These are phyloP conservation scores for Gracilaria domingensis DNA, from an alignment of 23 red algal species.

Conservation along the genomic window DNA sequence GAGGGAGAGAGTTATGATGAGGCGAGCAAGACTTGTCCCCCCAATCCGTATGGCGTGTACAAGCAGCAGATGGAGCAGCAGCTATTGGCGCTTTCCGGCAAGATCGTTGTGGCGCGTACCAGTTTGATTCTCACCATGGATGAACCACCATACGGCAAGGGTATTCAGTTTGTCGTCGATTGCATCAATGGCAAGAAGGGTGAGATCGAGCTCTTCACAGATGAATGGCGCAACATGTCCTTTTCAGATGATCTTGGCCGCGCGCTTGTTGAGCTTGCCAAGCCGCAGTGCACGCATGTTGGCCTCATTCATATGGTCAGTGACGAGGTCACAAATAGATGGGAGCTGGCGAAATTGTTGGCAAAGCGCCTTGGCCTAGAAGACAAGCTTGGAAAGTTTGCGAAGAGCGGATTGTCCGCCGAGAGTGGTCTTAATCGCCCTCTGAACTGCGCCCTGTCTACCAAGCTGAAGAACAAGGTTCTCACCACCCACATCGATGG, in stretches of 20 bases:
- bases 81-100: slow-evolving; percentile 60
- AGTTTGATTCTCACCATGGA: slow-evolving; percentile 88
- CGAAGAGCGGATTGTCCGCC: slow-evolving; percentile 61
- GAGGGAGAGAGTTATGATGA: slow-evolving; percentile 67
- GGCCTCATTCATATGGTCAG: slow-evolving; percentile 84
- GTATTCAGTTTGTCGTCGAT: slow-evolving; percentile 79
- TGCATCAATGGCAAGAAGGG: slow-evolving; percentile 69
- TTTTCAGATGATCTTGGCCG: slow-evolving; percentile 91
- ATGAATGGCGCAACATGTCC: slow-evolving; percentile 95
- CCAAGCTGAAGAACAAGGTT: slow-evolving; percentile 26
- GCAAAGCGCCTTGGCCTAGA: slow-evolving; percentile 43
- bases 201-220: slow-evolving; percentile 85
- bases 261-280: slow-evolving; percentile 86
- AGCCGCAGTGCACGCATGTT: slow-evolving; percentile 24
- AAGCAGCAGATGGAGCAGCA: slow-evolving; percentile 93
- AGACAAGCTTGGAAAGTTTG: slow-evolving; percentile 43
- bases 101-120: slow-evolving; percentile 81
- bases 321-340: slow-evolving; percentile 80
- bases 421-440: slow-evolving; percentile 79
- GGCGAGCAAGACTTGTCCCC: slow-evolving; percentile 52
- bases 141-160: slow-evolving; percentile 68
- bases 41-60: slow-evolving; percentile 85
- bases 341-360: slow-evolving; percentile 76
- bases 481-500: slow-evolving; percentile 63
- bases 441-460: slow-evolving; percentile 74